phyloP scores from a whole-genome alignment of 2,329 filamentous ascomycete genomes.

The Neofusicoccum ribis region DNA sequence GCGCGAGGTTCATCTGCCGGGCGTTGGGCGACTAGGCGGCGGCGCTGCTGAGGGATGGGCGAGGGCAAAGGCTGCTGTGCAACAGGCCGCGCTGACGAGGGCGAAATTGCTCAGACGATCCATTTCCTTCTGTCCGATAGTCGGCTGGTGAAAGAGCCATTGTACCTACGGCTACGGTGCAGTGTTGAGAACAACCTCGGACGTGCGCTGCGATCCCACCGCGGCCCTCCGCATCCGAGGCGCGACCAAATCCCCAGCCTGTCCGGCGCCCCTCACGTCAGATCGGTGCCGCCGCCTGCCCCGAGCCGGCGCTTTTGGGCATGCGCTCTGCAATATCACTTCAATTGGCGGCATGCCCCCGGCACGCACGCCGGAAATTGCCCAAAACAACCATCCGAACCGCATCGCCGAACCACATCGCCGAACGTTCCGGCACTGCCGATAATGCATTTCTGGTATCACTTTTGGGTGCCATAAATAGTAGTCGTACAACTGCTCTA shows the following conservation, averaged over 20 bases:
- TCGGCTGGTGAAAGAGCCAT: constrained; percentile 16
- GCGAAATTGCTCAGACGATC: constrained; percentile 14
- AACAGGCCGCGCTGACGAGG: background rate
- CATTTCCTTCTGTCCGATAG: constrained; percentile 15
- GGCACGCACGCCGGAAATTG: background rate
- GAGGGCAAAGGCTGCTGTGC: background rate
- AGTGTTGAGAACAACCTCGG: constrained; percentile 18
- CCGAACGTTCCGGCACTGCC: background rate
- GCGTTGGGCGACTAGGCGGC: background rate
- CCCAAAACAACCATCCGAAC: background rate
- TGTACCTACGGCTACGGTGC: constrained; percentile 19
- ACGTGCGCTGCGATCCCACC: background rate
- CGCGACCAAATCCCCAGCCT: background rate
- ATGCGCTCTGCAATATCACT: background rate
- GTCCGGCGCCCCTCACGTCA: background rate
- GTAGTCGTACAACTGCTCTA: constrained; percentile 16
- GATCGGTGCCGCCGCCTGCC: background rate
- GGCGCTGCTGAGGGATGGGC: background rate
- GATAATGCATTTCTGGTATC: background rate
- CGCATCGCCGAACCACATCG: background rate
- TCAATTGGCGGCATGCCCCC: background rate
- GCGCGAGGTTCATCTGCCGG: constrained; percentile 9
- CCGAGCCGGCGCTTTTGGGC: too few species aligned
- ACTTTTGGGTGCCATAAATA: constrained; percentile 1
- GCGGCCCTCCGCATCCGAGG: constrained; percentile 9